phyloP scores from a whole-genome alignment of 73 alveolate species.

The Durusdinium trenchii region DNA sequence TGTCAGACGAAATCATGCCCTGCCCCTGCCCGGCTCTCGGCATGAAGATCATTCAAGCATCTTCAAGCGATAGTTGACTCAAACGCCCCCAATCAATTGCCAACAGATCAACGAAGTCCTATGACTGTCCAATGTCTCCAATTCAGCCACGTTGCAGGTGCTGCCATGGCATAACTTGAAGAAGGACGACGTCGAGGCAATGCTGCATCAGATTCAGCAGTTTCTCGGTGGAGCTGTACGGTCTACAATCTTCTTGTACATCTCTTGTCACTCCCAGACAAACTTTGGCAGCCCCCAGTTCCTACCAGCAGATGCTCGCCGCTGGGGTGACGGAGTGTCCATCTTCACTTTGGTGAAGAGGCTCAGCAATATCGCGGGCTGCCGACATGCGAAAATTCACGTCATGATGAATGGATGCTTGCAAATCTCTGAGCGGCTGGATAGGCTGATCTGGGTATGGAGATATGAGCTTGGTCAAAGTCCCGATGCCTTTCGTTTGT shows the following conservation, averaged over 20 bases:
- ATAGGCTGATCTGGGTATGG: not conserved
- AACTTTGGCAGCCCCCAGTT: not conserved
- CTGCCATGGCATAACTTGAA: not conserved
- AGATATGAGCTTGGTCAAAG: not conserved
- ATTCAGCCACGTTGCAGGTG: not conserved
- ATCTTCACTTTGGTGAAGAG: not conserved
- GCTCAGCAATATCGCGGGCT: not conserved
- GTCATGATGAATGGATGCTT: conserved; percentile 46
- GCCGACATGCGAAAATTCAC: not conserved
- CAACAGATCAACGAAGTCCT: too few species aligned
- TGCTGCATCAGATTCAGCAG: not conserved
- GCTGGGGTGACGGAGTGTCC: conserved; percentile 5
- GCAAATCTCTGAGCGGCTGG: not conserved
- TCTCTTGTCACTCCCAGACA: conserved; percentile 12
- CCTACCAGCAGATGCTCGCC: conserved; percentile 14
- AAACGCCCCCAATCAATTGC: too few species aligned
- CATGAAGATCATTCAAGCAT: too few species aligned
- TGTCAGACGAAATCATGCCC: too few species aligned
- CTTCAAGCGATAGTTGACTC: too few species aligned
- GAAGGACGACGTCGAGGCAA: not conserved
- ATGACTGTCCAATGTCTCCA: too few species aligned
- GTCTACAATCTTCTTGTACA: not conserved
- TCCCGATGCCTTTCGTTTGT: not conserved
- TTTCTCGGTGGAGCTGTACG: not conserved
- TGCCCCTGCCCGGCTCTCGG: too few species aligned